Evolutionary conservation across 202 grass and related monocot genomes (phyloP), one percentile per base, ranked within the genome.

Genomic region (Musa balbisiana): DNA sequence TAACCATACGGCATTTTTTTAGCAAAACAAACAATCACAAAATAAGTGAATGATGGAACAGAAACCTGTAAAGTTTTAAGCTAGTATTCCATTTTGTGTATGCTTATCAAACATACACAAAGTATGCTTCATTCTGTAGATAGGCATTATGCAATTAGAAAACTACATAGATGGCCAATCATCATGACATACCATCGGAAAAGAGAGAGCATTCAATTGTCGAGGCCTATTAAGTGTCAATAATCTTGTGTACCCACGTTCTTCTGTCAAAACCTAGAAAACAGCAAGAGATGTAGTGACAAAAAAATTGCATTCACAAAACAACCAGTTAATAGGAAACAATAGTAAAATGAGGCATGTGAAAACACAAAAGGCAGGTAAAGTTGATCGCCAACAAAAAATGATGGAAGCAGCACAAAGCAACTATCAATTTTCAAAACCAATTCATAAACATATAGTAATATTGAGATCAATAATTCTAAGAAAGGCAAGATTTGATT

Each of bases 221-320:
- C 50, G 90, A 88, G 91, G 88, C 71, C 91, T 89, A 80, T 99
- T 99, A 65, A 99, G 62, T 51, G 88, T 82, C 76, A 99, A 78
- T 73, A 88, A 88, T 71, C 95, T 87, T 80, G 89, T 89, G 52
- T 29, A 88, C 16, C 87, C 95, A 84, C 88, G 85, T 85, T 63
- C 78, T 88, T 99, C 83, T 62, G 88, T 82, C 75, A 99, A 79
- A 87, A 99, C 82, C 95, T 94, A 76, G 53, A 64, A 76, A 87
- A 71, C n/a, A 26, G 49, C 9, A 67, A 78, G 24, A 12, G 53
- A 73, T 12, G 13, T 33, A 55, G 11, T 51, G 50, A 70, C 20
- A 21, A 11, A 27, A 26, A 65, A 27, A 26, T 65, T 26, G 11
- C 22, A 64, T 4, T 65, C 26, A 23, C 9, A n/a, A 29, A 2